Evolutionary conservation across 352 stramenopile genomes (phyloP), one percentile per base, ranked within the genome.

Genomic region (Globisporangium parvum): DNA sequence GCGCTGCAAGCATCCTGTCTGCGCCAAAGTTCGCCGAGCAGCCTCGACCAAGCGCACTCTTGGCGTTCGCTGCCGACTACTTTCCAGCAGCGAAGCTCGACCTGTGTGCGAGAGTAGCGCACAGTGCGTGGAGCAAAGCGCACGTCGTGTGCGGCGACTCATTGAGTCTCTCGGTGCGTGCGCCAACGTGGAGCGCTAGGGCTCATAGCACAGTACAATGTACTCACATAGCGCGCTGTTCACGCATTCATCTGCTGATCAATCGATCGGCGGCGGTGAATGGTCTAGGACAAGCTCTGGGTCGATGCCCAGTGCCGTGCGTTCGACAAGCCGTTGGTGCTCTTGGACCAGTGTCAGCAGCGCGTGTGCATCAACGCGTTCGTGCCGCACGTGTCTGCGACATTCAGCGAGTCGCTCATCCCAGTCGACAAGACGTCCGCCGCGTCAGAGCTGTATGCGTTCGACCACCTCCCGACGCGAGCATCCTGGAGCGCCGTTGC

Each of bases 301-400:
- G 21, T 73, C 49, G 66, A 73, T 37, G 56, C 50, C 1, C 51
- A 70, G 14, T 62, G 58, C n/a, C 62, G 51, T 24, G 28, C 40
- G 18, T 57, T 62, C 48, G 44, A 59, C 12, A 73, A 67, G 53
- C 35, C 66, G 9, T 57, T 67, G 8, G 12, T 73, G 5, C 45
- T 60, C 20, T 45, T 23, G 6, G 47, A 51, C 28, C 47, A 59
- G 17, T 10, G 33, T 11, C 23, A 39, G 23, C 51, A 55, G 15
- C 12, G 35, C n/a, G 28, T 23, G 20, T 11, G 15, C 9, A 23
- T 67, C 18, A 33, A 23, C 17, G 18, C 35, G 12, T 70, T 60
- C 44, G 50, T 24, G 8, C 66, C 66, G 8, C 33, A 73, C 4
- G 10, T 52, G 3, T 63, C 66, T 26, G 57, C 55, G 33, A 52